A percentile compares a stretch with the other conserved stretches of the same genome.
Evolutionary conservation across 2,329 filamentous ascomycete genomes (phyloP).

Genomic region (Pseudohalonectria lignicola): DNA sequence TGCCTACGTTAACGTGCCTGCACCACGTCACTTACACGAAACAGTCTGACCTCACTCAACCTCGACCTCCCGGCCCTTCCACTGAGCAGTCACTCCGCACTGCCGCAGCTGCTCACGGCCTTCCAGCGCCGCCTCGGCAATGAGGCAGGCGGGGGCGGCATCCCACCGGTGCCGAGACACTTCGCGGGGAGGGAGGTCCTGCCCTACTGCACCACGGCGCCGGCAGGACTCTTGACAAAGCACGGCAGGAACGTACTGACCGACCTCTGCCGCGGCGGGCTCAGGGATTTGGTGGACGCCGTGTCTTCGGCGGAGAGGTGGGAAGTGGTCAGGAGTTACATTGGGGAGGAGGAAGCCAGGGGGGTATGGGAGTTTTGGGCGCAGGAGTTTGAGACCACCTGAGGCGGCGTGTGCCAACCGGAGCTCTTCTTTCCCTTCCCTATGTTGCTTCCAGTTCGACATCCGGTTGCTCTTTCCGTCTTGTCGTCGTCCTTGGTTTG

Average conservation of each 20-base stretch:
- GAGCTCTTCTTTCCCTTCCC: too few relatives aligned
- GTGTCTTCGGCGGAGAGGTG: constrained; percentile 11
- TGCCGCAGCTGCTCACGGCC: constrained; percentile 24
- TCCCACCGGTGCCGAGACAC: too few relatives aligned
- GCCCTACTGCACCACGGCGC: constrained; percentile 18
- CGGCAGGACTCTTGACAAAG: constrained; percentile 13
- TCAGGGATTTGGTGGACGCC: constrained; percentile 18
- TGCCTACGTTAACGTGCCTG: too few relatives aligned
- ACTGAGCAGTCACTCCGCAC: constrained; percentile 20
- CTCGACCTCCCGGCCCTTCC: constrained; percentile 30
- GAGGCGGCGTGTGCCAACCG: too few relatives aligned
- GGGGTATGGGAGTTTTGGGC: too few relatives aligned
- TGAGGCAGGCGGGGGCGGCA: neutral
- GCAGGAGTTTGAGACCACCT: too few relatives aligned
- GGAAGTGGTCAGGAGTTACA: constrained; percentile 11
- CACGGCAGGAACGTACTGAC: constrained; percentile 20
- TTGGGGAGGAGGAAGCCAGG: too few relatives aligned
- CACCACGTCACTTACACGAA: too few relatives aligned
- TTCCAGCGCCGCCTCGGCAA: constrained; percentile 20
- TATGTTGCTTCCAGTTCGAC: too few relatives aligned
- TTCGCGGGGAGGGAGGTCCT: constrained; percentile 15
- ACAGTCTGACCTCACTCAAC: too few relatives aligned
- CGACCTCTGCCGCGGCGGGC: constrained; percentile 15
- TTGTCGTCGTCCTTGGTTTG: too few relatives aligned
- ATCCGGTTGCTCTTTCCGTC: too few relatives aligned